Conservation (phyloP, 257 asterid species). For the Penstemon newberryi region DNA sequence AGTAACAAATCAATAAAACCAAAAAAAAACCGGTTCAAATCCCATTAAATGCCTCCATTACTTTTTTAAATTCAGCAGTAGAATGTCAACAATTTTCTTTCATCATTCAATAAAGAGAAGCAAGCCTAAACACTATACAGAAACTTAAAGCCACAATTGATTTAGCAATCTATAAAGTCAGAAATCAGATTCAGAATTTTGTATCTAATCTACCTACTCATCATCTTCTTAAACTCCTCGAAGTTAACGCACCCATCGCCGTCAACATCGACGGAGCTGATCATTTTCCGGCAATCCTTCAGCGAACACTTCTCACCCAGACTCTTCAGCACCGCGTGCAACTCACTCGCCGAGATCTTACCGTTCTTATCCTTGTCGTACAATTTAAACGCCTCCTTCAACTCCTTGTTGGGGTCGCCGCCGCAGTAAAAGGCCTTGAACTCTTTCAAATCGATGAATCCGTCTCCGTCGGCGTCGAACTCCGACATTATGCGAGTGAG, state of each 20-base stretch:
- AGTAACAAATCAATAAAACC: too few relatives aligned
- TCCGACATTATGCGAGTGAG: constrained; percentile 27
- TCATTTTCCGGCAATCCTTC: constrained; percentile 42
- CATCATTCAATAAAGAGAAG: too few relatives aligned
- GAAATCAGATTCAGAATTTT: too few relatives aligned
- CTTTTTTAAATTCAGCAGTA: too few relatives aligned
- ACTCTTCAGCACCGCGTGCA: constrained; percentile 38
- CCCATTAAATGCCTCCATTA: too few relatives aligned
- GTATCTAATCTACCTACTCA: constrained; percentile 14
- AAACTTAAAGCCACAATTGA: too few relatives aligned
- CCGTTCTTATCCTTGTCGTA: constrained; percentile 52
- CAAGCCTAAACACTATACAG: too few relatives aligned
- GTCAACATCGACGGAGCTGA: constrained; percentile 42
- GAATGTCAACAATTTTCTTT: too few relatives aligned
- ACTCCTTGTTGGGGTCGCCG: constrained; percentile 26
- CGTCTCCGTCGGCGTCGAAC: constrained; percentile 39
- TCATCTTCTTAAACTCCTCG: constrained; percentile 52
- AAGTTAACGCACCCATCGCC: constrained; percentile 45
- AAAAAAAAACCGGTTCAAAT: too few relatives aligned
- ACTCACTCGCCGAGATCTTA: constrained; percentile 43
- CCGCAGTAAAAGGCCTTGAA: constrained; percentile 35
- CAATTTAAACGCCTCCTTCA: constrained; percentile 45
- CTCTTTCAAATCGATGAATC: constrained; percentile 33
- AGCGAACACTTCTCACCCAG: constrained; percentile 43
- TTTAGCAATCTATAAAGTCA: too few relatives aligned